These are phyloP conservation scores for Cadophora gregata DNA, from an alignment of 2,329 filamentous ascomycete genomes.

Conservation along the genomic window DNA sequence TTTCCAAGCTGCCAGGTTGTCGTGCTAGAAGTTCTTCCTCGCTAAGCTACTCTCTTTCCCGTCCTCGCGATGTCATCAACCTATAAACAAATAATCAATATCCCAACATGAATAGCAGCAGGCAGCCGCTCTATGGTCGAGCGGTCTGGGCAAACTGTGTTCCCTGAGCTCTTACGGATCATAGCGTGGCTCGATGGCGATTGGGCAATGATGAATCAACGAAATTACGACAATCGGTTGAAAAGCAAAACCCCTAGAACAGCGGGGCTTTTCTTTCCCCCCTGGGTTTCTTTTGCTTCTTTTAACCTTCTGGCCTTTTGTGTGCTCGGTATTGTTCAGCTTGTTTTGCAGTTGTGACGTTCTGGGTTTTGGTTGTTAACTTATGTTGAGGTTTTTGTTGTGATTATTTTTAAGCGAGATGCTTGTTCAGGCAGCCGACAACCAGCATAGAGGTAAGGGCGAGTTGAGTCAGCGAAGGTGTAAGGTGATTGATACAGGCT, in stretches of 20 bases:
- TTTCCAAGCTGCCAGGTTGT: background rate
- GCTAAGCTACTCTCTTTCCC: background rate
- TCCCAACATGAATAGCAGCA: background rate
- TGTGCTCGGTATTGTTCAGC: no score
- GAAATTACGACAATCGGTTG: background rate
- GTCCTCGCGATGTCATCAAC: background rate
- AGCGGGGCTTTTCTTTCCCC: background rate
- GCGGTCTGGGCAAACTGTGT: slow-evolving; percentile 9
- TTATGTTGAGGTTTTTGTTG: background rate
- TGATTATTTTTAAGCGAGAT: background rate
- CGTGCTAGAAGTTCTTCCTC: background rate
- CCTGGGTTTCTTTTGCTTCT: background rate
- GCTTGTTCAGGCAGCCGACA: background rate
- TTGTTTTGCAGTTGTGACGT: background rate
- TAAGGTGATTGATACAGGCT: background rate
- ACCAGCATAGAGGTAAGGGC: background rate
- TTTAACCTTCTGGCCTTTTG: background rate
- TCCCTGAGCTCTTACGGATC: slow-evolving; percentile 9
- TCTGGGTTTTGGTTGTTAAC: background rate
- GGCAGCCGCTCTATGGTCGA: slow-evolving; percentile 11
- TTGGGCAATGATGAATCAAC: background rate
- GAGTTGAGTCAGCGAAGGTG: background rate
- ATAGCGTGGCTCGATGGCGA: slow-evolving; percentile 11
- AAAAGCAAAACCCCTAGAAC: background rate
- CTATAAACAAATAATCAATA: background rate